Percentiles rank a stretch among this genome's conserved stretches.
Conservation (phyloP, 2,329 filamentous ascomycete species). For the Penicillium expansum region DNA sequence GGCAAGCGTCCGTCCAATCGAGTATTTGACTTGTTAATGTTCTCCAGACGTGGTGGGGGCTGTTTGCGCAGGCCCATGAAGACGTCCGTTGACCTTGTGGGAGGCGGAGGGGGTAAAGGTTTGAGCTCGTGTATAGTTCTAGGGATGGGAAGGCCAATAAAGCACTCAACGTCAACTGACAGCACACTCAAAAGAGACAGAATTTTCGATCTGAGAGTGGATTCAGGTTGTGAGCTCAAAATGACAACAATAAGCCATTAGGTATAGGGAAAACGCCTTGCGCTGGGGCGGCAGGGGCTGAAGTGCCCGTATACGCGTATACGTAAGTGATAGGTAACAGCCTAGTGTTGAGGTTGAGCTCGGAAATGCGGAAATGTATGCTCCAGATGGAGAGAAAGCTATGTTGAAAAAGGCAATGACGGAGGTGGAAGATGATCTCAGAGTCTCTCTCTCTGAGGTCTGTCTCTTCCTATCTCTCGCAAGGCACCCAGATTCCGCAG, state of each 20-base stretch:
- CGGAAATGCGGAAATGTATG: background rate
- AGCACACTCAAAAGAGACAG: background rate
- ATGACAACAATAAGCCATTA: conserved; percentile 5
- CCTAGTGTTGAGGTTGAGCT: conserved; percentile 1
- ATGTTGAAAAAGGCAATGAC: background rate
- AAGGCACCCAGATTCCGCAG: conserved; percentile 13
- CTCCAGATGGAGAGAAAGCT: background rate
- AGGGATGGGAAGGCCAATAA: background rate
- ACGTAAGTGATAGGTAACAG: conserved; percentile 1
- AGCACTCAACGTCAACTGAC: background rate
- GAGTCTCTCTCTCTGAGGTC: too few relatives aligned
- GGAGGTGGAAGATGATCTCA: conserved; percentile 1
- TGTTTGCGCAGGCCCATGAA: conserved; percentile 43
- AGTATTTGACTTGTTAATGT: conserved; percentile 32
- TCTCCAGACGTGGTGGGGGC: conserved; percentile 37
- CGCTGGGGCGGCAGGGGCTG: conserved; percentile 4
- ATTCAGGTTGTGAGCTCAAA: background rate
- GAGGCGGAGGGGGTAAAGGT: background rate
- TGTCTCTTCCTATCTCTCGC: background rate
- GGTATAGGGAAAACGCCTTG: conserved; percentile 12
- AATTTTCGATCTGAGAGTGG: background rate
- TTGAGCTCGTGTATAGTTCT: background rate
- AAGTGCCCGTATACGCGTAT: background rate
- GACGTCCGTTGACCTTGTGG: conserved; percentile 8
- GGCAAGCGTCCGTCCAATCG: conserved; percentile 32